phyloP scores from a whole-genome alignment of 441 rosid species.

The Syzygium malaccense region DNA sequence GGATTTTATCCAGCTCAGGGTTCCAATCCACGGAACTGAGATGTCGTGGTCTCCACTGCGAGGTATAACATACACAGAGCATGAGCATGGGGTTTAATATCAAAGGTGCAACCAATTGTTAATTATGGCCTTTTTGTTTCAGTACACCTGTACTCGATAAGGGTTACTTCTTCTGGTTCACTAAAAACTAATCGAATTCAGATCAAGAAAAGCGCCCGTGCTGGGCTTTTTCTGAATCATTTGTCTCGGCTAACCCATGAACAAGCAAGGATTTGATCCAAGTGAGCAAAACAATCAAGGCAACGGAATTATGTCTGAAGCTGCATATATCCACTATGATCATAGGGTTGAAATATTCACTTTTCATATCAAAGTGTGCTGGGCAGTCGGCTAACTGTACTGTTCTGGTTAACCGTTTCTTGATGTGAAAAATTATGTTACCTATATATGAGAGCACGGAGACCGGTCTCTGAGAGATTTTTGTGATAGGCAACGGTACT shows the following conservation, averaged over 20 bases:
- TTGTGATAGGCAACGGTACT: constrained; percentile 1
- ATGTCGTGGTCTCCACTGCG: constrained; percentile 38
- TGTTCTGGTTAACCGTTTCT: neutral
- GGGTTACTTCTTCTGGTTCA: neutral
- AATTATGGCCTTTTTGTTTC: neutral
- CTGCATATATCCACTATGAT: neutral
- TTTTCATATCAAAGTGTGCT: neutral
- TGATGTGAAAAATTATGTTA: neutral
- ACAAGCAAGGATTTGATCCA: neutral
- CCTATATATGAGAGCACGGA: constrained; percentile 19
- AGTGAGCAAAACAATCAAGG: neutral
- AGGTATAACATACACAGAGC: neutral
- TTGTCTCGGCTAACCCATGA: neutral
- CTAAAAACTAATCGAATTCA: neutral
- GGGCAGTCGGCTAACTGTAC: neutral
- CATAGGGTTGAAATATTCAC: neutral
- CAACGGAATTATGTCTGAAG: neutral
- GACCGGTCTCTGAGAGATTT: constrained; percentile 12
- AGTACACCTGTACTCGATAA: neutral
- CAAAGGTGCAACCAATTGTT: neutral
- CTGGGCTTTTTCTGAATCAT: neutral
- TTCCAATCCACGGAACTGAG: constrained; percentile 27
- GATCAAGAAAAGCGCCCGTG: neutral
- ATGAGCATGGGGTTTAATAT: neutral
- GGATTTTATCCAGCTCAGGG: constrained; percentile 23